A percentile compares a stretch with the other conserved stretches of the same genome.
phyloP scores from a whole-genome alignment of 2,329 filamentous ascomycete genomes.

The Ophiostoma quercus region DNA sequence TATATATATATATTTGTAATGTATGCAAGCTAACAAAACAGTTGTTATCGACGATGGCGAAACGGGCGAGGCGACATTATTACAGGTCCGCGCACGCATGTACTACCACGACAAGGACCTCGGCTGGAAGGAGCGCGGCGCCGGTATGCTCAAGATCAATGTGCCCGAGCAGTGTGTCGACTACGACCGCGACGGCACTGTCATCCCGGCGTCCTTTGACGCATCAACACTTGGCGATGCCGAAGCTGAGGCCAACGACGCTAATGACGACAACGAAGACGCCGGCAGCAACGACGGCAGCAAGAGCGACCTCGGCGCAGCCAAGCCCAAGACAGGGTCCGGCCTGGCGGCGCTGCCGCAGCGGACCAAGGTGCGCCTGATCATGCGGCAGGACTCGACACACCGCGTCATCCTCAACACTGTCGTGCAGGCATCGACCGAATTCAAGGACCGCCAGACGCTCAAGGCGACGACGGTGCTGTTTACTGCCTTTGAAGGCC shows the following conservation, averaged over 20 bases:
- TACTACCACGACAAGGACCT: constrained; percentile 68
- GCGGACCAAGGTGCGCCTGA: constrained; percentile 60
- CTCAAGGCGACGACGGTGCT: constrained; percentile 65
- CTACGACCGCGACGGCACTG: constrained; percentile 42
- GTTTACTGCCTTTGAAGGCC: constrained; percentile 58
- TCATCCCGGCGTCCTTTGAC: constrained; percentile 28
- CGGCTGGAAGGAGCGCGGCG: constrained; percentile 84
- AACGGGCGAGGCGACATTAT: constrained; percentile 64
- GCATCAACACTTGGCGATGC: constrained; percentile 27
- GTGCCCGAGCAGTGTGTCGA: constrained; percentile 55
- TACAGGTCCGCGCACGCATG: constrained; percentile 67
- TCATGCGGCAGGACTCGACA: constrained; percentile 89
- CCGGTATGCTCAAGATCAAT: constrained; percentile 81
- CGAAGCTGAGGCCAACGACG: constrained; percentile 22
- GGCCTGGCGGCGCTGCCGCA: constrained; percentile 23
- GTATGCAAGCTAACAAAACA: constrained; percentile 38
- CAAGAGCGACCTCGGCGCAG: constrained; percentile 29
- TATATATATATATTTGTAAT: neutral
- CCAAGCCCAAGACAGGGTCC: constrained; percentile 9
- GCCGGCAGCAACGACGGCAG: constrained; percentile 27
- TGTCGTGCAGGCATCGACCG: constrained; percentile 70
- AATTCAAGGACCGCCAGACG: constrained; percentile 70
- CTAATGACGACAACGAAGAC: constrained; percentile 27
- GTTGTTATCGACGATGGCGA: constrained; percentile 78
- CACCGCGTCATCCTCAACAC: constrained; percentile 84